These are phyloP conservation scores for Scheffersomyces insectosa DNA, from an alignment of 1,139 yeast species.

Conservation along the genomic window DNA sequence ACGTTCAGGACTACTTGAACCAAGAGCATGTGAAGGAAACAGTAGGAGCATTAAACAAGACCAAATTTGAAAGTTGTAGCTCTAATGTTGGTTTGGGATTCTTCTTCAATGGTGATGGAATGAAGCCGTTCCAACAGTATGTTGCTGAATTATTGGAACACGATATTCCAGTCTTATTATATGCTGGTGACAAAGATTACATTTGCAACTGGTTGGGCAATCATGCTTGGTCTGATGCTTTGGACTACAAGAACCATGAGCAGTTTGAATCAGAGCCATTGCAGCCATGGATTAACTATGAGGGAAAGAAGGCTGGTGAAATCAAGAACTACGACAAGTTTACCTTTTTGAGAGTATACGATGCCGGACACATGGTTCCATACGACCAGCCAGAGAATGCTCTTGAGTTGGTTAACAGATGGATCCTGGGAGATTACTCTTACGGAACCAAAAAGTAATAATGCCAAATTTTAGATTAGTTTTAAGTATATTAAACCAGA, in stretches of 20 bases:
- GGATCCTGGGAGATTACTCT: constrained; percentile 58
- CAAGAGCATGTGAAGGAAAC: constrained; percentile 9
- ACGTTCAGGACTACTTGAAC: constrained; percentile 11
- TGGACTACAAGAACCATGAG: constrained; percentile 20
- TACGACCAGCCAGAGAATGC: constrained; percentile 76
- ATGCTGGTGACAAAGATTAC: constrained; percentile 19
- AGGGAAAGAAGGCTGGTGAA: constrained; percentile 53
- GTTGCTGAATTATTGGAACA: constrained; percentile 11
- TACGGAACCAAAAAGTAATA: neutral
- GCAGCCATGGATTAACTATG: constrained; percentile 37
- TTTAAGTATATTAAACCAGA: too few relatives aligned
- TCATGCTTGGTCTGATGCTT: constrained; percentile 16
- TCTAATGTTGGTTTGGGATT: constrained; percentile 7
- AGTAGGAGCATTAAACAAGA: constrained; percentile 11
- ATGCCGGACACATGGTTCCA: constrained; percentile 76
- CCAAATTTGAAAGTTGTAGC: constrained; percentile 5
- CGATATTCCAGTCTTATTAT: constrained; percentile 14
- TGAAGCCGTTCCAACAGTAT: constrained; percentile 11
- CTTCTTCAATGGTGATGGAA: constrained; percentile 10
- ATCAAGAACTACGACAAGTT: constrained; percentile 52
- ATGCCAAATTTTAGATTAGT: neutral
- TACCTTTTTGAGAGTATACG: constrained; percentile 59
- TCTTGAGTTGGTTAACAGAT: constrained; percentile 74
- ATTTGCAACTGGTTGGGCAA: constrained; percentile 23
- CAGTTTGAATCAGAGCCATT: constrained; percentile 23